Conservation (phyloP, 2,329 filamentous ascomycete genomes). For the Scopulariopsis brevicaulis region DNA sequence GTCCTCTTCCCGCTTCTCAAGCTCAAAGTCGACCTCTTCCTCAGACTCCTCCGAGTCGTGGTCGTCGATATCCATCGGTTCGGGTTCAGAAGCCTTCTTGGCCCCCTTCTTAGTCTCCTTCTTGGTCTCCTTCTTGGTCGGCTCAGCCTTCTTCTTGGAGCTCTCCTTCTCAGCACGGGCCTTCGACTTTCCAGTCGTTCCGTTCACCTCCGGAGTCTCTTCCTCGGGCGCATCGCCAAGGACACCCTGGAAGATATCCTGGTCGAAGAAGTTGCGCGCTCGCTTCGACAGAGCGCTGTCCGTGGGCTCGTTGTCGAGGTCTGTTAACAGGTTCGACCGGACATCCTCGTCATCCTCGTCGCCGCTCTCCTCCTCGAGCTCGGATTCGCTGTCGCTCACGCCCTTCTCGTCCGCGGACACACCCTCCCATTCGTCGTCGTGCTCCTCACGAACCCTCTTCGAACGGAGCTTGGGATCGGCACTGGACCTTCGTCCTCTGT, state of each 20-base stretch:
- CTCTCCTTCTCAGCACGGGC: conserved; percentile 8
- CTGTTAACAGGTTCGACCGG: conserved; percentile 19
- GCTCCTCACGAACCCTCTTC: conserved; percentile 74
- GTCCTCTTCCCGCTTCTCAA: conserved; percentile 42
- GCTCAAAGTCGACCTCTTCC: conserved; percentile 42
- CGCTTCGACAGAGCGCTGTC: conserved; percentile 56
- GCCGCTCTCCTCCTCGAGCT: conserved; percentile 34
- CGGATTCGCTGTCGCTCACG: conserved; percentile 42
- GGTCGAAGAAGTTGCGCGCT: conserved; percentile 82
- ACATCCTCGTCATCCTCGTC: conserved; percentile 21
- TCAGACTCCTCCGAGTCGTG: conserved; percentile 16
- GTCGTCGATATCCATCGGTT: conserved; percentile 9
- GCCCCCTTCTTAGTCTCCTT: conserved; percentile 4
- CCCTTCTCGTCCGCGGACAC: conserved; percentile 58
- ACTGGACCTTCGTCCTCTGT: conserved; percentile 67
- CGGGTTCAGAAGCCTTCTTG: conserved; percentile 5
- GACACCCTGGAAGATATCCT: conserved; percentile 80
- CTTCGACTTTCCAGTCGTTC: conserved; percentile 13
- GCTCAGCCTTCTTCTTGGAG: conserved; percentile 19
- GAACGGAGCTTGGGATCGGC: conserved; percentile 79
- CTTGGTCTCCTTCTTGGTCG: conserved; percentile 7
- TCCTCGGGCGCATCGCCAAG: conserved; percentile 43
- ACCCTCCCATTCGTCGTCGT: conserved; percentile 87
- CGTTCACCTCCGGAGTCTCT: conserved; percentile 20
- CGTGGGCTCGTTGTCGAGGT: conserved; percentile 29